Evolutionary conservation across 2,329 filamentous ascomycete species (phyloP).

Genomic region (Venturia pyrina): DNA sequence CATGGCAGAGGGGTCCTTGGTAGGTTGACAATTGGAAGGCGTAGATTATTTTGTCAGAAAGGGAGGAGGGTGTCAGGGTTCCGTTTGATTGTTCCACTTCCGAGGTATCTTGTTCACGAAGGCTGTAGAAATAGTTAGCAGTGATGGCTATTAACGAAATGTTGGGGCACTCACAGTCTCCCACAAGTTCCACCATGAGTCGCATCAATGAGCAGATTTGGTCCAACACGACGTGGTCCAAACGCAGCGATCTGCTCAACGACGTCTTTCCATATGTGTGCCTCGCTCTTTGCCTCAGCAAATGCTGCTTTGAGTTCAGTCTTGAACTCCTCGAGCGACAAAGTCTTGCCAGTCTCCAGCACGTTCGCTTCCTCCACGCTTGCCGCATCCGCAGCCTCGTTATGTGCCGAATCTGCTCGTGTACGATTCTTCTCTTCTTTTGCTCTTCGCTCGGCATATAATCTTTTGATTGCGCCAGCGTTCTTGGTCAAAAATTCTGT

Average conservation of each 20-base stretch:
- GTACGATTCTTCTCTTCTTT: conserved; percentile 31
- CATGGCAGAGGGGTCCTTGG: conserved; percentile 83
- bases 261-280: conserved; percentile 65
- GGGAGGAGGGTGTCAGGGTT: conserved; percentile 49
- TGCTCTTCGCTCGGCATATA: conserved; percentile 62
- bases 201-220: conserved; percentile 80
- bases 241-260: conserved; percentile 83
- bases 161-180: conserved; percentile 49
- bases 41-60: conserved; percentile 84
- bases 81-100: background rate
- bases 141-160: background rate
- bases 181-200: conserved; percentile 63
- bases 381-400: conserved; percentile 30
- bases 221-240: conserved; percentile 72
- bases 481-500: conserved; percentile 83
- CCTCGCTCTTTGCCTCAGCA: conserved; percentile 59
- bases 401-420: conserved; percentile 27
- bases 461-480: conserved; percentile 61
- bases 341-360: conserved; percentile 44
- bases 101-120: conserved; percentile 6
- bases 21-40: conserved; percentile 87
- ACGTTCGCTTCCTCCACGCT: conserved; percentile 43
- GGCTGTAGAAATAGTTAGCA: background rate
- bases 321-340: conserved; percentile 70
- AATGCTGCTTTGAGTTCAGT: conserved; percentile 59